Evolutionary conservation across 2,329 filamentous ascomycete genomes (phyloP).

Genomic region (Sodiomyces alkalinus): DNA sequence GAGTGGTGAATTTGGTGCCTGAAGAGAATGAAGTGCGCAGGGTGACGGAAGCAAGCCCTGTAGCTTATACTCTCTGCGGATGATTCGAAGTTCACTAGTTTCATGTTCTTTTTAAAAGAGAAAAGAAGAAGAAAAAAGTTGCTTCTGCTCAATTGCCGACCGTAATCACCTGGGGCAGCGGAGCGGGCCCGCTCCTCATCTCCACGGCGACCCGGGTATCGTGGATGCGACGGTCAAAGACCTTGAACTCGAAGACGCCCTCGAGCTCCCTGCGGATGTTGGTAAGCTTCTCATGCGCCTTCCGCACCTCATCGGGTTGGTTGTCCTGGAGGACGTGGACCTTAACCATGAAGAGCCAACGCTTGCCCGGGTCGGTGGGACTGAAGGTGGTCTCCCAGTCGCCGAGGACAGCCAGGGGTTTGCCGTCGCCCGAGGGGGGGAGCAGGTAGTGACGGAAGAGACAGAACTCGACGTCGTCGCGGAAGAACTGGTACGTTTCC

Average conservation of each 20-base stretch:
- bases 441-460: conserved; percentile 31
- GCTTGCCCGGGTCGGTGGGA: conserved; percentile 30
- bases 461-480: conserved; percentile 37
- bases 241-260: conserved; percentile 35
- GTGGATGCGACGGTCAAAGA: conserved; percentile 34
- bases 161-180: conserved; percentile 11
- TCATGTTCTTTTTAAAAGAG: too few species aligned
- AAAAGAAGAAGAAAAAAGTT: too few species aligned
- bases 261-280: conserved; percentile 29
- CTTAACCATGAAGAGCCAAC: conserved; percentile 41
- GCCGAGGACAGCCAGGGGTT: conserved; percentile 24
- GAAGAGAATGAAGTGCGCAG: too few species aligned
- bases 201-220: conserved; percentile 32
- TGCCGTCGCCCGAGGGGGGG: conserved; percentile 16
- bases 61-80: too few species aligned
- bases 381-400: conserved; percentile 28
- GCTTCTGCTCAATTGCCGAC: too few species aligned
- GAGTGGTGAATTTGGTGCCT: too few species aligned
- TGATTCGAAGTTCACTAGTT: too few species aligned
- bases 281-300: conserved; percentile 36
- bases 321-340: conserved; percentile 39
- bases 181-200: conserved; percentile 20
- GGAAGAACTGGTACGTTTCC: conserved; percentile 36
- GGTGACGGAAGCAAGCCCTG: too few species aligned
- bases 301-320: conserved; percentile 40